A percentile compares a stretch with the other conserved stretches of the same genome.
These are phyloP conservation scores for Cadophora gregata DNA, from an alignment of 2,329 filamentous ascomycete genomes.

Conservation along the genomic window DNA sequence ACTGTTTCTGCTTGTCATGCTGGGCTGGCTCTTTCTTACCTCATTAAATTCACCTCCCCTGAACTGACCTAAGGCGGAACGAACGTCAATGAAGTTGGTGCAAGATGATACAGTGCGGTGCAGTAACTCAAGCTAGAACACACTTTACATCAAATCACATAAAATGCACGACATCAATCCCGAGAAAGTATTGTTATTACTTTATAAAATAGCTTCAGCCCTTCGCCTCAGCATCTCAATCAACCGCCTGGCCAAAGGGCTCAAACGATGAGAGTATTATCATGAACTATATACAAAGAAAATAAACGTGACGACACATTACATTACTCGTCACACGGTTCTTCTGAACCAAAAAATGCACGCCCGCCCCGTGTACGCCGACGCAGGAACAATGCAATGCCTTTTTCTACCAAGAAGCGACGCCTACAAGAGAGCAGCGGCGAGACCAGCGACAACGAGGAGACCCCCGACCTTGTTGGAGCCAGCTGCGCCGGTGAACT, in stretches of 20 bases:
- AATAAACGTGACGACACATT: background rate
- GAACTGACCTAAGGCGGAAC: too few species aligned
- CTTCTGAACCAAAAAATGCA: background rate
- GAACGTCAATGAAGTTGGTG: too few species aligned
- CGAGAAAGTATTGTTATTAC: background rate
- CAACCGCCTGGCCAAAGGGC: background rate
- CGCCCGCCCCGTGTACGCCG: background rate
- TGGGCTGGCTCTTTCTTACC: too few species aligned
- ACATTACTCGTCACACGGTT: background rate
- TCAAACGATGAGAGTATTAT: conserved; percentile 8
- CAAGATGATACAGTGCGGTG: too few species aligned
- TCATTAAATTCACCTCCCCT: too few species aligned
- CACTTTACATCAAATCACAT: background rate
- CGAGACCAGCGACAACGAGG: conserved; percentile 3
- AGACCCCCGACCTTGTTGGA: conserved; percentile 12
- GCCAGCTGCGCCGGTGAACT: background rate
- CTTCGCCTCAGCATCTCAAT: conserved; percentile 4
- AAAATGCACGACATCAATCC: background rate
- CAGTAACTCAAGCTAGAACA: too few species aligned
- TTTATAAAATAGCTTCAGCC: conserved; percentile 10
- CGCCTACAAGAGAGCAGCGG: conserved; percentile 12
- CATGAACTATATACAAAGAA: conserved; percentile 14
- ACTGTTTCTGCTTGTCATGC: too few species aligned
- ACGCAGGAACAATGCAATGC: background rate
- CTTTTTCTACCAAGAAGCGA: too few species aligned